Conservation (phyloP, 805 yeast genomes). For the Ogataea methylovora region DNA sequence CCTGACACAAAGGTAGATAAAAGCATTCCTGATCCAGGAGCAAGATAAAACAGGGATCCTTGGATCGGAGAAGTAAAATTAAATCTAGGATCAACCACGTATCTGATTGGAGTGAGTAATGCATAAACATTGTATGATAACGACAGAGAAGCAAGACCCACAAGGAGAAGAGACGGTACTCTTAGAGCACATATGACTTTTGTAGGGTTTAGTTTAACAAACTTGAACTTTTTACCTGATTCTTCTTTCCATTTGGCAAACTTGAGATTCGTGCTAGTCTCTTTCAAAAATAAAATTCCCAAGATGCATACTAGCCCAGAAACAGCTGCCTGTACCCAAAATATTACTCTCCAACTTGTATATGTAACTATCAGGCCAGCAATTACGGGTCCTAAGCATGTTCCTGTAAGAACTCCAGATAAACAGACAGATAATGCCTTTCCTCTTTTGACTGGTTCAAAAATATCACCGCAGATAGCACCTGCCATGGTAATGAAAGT, state of each 20-base stretch:
- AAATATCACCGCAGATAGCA: conserved; percentile 38
- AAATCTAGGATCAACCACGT: conserved; percentile 48
- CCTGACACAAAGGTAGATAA: conserved; percentile 45
- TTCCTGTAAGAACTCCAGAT: conserved; percentile 42
- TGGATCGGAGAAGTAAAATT: conserved; percentile 36
- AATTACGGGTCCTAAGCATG: conserved; percentile 41
- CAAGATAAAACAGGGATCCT: conserved; percentile 43
- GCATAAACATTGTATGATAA: conserved; percentile 40
- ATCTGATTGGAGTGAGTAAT: conserved; percentile 43
- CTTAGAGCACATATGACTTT: conserved; percentile 30
- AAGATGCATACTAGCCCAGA: no score
- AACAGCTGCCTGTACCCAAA: conserved; percentile 37
- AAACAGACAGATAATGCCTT: conserved; percentile 37
- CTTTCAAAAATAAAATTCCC: conserved; percentile 25
- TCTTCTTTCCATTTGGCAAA: conserved; percentile 17
- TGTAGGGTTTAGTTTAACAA: conserved; percentile 36
- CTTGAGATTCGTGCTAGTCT: conserved; percentile 21
- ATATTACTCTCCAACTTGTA: conserved; percentile 43
- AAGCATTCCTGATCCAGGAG: conserved; percentile 47
- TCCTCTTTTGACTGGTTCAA: conserved; percentile 40
- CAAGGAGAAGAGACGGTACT: conserved; percentile 33
- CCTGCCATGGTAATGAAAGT: conserved; percentile 46
- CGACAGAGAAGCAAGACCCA: conserved; percentile 30
- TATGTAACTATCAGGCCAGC: conserved; percentile 45
- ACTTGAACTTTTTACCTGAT: conserved; percentile 28